A percentile compares a stretch with the other conserved stretches of the same genome.
These are phyloP conservation scores for Elymus sibiricus DNA, from an alignment of 176 grass and related monocot genomes.

Conservation along the genomic window DNA sequence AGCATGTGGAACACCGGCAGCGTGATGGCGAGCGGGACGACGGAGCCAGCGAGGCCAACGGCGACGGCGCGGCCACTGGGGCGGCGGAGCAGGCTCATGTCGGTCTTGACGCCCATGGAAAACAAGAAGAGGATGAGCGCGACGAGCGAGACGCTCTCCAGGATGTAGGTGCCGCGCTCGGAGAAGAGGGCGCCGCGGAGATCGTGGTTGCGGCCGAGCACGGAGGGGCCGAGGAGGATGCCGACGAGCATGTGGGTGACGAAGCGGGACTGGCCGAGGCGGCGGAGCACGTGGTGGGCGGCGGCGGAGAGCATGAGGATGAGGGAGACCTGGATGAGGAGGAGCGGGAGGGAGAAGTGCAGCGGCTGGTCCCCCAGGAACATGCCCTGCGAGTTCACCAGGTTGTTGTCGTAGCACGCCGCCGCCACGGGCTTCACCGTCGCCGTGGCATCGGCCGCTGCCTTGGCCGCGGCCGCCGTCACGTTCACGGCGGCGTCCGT, in stretches of 20 bases:
- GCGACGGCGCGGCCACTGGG: slow-evolving; percentile 45
- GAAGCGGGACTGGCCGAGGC: slow-evolving; percentile 49
- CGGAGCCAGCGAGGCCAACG: slow-evolving; percentile 43
- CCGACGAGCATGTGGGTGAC: slow-evolving; percentile 68
- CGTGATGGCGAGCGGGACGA: slow-evolving; percentile 56
- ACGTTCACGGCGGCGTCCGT: slow-evolving; percentile 3
- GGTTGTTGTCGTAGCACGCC: slow-evolving; percentile 75
- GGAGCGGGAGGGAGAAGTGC: slow-evolving; percentile 54
- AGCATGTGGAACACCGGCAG: slow-evolving; percentile 28
- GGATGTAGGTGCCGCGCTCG: slow-evolving; percentile 51
- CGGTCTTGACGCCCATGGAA: slow-evolving; percentile 72
- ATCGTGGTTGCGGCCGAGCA: slow-evolving; percentile 27
- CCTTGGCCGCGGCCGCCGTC: not conserved
- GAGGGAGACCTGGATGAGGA: slow-evolving; percentile 61
- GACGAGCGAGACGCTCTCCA: slow-evolving; percentile 57
- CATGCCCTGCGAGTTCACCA: slow-evolving; percentile 75
- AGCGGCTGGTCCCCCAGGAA: slow-evolving; percentile 67
- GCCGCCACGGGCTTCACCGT: slow-evolving; percentile 57
- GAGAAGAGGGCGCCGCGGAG: slow-evolving; percentile 47
- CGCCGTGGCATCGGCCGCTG: not conserved
- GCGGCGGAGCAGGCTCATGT: slow-evolving; percentile 46
- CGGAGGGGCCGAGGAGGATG: slow-evolving; percentile 58
- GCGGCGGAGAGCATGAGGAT: slow-evolving; percentile 55
- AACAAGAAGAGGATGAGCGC: slow-evolving; percentile 76
- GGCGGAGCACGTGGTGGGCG: slow-evolving; percentile 40